Conservation (phyloP, 2,329 filamentous ascomycete species). For the Aspergillus texensis region DNA sequence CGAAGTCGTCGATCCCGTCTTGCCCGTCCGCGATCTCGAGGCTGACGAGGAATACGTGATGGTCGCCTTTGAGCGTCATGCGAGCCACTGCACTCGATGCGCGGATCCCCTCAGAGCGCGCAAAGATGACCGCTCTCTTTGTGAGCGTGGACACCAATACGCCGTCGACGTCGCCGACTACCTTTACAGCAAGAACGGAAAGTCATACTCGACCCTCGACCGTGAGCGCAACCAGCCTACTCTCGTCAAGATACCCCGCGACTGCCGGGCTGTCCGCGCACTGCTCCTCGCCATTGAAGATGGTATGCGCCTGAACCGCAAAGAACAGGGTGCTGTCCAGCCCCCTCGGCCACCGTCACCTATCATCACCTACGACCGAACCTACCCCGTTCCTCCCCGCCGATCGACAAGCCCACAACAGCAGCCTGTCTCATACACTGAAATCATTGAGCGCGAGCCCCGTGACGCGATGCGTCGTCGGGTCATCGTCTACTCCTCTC, state of each 20-base stretch:
- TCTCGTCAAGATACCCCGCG: constrained; percentile 46
- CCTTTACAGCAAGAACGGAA: constrained; percentile 39
- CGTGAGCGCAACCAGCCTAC: constrained; percentile 40
- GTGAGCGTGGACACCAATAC: constrained; percentile 37
- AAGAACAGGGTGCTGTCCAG: constrained; percentile 16
- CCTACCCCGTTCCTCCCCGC: constrained; percentile 34
- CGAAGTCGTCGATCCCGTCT: constrained; percentile 27
- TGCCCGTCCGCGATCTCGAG: constrained; percentile 37
- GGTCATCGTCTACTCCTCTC: constrained; percentile 39
- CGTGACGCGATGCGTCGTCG: constrained; percentile 29
- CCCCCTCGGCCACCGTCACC: constrained; percentile 23
- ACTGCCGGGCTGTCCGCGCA: constrained; percentile 36
- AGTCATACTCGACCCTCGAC: constrained; percentile 47
- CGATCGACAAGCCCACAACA: constrained; percentile 18
- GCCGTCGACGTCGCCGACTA: constrained; percentile 40
- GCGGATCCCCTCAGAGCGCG: constrained; percentile 30
- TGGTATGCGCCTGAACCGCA: constrained; percentile 36
- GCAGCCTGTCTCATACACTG: constrained; percentile 18
- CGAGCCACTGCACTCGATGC: constrained; percentile 38
- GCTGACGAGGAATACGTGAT: constrained; percentile 43
- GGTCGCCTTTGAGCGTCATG: constrained; percentile 40
- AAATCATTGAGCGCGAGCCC: constrained; percentile 35
- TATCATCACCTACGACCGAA: constrained; percentile 37
- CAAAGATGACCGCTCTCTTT: constrained; percentile 31
- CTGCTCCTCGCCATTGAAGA: constrained; percentile 48